A percentile compares a stretch with the other conserved stretches of the same genome.
phyloP scores from a whole-genome alignment of 257 asterid genomes.

The Solanum chiquidenum region DNA sequence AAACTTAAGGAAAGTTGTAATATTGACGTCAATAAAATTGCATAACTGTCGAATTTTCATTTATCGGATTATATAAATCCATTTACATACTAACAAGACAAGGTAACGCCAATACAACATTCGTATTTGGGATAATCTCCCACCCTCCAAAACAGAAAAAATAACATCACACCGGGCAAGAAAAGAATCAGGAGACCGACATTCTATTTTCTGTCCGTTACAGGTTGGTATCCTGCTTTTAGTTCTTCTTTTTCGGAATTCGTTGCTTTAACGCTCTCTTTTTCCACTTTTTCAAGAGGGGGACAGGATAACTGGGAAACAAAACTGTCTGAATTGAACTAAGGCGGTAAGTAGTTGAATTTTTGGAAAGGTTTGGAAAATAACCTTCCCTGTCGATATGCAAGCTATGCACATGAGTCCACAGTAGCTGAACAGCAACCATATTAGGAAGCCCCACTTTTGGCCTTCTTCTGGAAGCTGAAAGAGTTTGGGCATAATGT shows the following conservation, averaged over 20 bases:
- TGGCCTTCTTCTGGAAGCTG: slow-evolving; percentile 25
- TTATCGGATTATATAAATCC: background rate
- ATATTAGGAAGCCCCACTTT: slow-evolving; percentile 13
- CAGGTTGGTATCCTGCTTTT: background rate
- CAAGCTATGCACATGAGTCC: slow-evolving; percentile 5
- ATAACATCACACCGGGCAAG: background rate
- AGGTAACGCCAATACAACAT: background rate
- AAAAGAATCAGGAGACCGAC: background rate
- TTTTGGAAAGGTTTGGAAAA: background rate
- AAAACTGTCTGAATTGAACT: background rate
- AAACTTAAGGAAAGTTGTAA: background rate
- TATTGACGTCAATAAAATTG: background rate
- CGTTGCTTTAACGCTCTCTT: background rate
- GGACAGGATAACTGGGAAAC: background rate
- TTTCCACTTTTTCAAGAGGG: background rate
- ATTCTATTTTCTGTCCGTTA: background rate
- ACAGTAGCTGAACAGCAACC: slow-evolving; percentile 16
- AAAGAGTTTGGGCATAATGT: slow-evolving; percentile 3
- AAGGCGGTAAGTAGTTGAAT: background rate
- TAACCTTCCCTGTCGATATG: slow-evolving; percentile 1
- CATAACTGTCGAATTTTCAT: background rate
- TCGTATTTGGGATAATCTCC: background rate
- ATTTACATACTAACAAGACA: background rate
- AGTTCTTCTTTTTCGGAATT: background rate
- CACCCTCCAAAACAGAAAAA: background rate